Base-by-base conservation (phyloP, 768 basidiomycete species). In the Grammothele lineata region DNA sequence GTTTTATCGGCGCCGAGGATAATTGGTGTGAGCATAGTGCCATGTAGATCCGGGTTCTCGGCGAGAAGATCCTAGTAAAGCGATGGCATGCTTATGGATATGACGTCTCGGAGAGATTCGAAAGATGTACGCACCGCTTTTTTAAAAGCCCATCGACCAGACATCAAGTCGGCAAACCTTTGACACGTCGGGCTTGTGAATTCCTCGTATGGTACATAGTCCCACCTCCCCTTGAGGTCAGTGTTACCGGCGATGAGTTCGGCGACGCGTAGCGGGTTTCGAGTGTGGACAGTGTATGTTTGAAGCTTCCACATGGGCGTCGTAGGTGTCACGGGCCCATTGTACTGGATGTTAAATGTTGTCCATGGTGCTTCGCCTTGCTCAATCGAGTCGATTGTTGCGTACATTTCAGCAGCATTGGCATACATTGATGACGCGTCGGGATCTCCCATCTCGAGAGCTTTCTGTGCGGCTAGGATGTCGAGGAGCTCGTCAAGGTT, bases 141-240 rank as follows among this genome's bases (percentile, higher is more conserved):
- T 5, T 56, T 43, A 70, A 69, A 75, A 3, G 67, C 67, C 56
- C 62, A 74, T 25, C 69, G 57, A 3, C 67, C 73, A 0, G 70
- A 71, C 67, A 74, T 71, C 15, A 75, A 53, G 55, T 74, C 58
- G 3, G 27, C 33, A 43, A 54, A 70, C 4, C 51, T 58, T 0
- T 64, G 50, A 17, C 61, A 55, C 0, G 60, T 64, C 8, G 58
- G 37, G 0, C 43, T 37, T 14, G 63, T 61, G 27, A 56, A 53
- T 5, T 62, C 59, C 10, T 57, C 49, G 33, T 64, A 62, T 0
- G 70, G 67, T 3, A 56, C 53, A 38, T 54, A 59, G 45, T 74
- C 69, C 9, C 69, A 63, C n/a, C 64, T 53, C 1, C 48, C 57
- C 0, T 55, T 43, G 40, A 70, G 69, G 17, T 70, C 69, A 0